These are phyloP conservation scores for Pichia insulana DNA, from an alignment of 805 yeast genomes.

Conservation along the genomic window DNA sequence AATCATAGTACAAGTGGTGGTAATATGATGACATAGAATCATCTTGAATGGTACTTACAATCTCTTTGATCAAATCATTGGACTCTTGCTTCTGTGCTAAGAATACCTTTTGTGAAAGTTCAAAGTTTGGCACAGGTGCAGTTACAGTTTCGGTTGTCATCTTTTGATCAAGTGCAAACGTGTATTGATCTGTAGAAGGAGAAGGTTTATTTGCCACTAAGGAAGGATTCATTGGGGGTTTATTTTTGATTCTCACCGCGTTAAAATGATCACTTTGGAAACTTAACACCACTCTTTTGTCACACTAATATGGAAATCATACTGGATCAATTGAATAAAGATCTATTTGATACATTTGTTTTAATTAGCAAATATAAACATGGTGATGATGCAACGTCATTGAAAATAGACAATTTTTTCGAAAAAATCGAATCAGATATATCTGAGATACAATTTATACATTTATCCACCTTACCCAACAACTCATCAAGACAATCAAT, in stretches of 20 bases:
- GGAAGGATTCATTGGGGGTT: background rate
- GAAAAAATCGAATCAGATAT: background rate
- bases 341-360: background rate
- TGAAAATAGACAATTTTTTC: background rate
- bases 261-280: no score
- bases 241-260: background rate
- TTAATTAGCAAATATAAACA: background rate
- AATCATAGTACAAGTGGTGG: conserved; percentile 49
- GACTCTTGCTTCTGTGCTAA: conserved; percentile 32
- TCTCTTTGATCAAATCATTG: conserved; percentile 30
- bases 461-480: background rate
- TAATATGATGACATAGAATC: conserved; percentile 80
- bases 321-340: background rate
- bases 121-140: conserved; percentile 64
- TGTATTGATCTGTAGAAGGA: background rate
- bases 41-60: conserved; percentile 45
- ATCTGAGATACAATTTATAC: background rate
- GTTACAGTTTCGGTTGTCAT: conserved; percentile 8
- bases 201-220: background rate
- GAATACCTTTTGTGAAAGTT: conserved; percentile 73
- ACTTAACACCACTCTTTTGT: no score
- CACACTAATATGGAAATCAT: background rate
- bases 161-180: background rate
- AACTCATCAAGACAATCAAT: background rate
- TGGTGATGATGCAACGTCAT: background rate